Evolutionary conservation across 129 eudicot genomes (phyloP), one percentile per base, ranked within the genome.

Genomic region (Flaveria sonorensis): DNA sequence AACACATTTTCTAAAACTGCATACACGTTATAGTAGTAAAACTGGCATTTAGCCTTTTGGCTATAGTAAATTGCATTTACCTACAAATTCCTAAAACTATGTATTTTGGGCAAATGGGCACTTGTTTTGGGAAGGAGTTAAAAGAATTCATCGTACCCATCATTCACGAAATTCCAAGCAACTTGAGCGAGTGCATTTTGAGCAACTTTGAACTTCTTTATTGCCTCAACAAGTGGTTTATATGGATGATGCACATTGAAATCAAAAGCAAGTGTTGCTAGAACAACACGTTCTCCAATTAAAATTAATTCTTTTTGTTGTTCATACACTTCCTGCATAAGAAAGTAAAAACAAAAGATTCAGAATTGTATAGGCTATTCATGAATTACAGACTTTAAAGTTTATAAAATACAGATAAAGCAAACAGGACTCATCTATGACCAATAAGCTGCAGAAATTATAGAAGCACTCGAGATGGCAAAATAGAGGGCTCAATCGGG

Each of bases 121-220:
- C 20, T 62, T 30, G 28, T 62, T 28, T 26, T 28, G 68, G n/a
- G 21, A 30, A 0, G 28, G 68, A 57, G 45, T 13, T 81, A 46
- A 77, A 81, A n/a, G 24, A 79, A 28, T 71, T 72, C 70, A 32
- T 60, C 88, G 43, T 92, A 93, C 98, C 98, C 98, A 85, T 93
- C 98, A 48, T 93, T 93, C 46, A 93, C 98, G 79, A 93, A 93
- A 70, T 93, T 93, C 98, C 98, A 93, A 56, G 98, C 98, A 84
- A 93, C 98, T 83, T 90, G 96, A 73, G 98, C 98, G 28, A 92
- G 88, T 75, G 96, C 89, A 84, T 88, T 87, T 86, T 90, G 96
- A 55, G 96, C 98, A 81, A 90, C 98, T 81, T 93, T 88, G 70
- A 93, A 87, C 82, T 88, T 93, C 82, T 93, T 90, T 77, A 93